phyloP scores from a whole-genome alignment of 192 early-diverging fungal genomes.

The Cetraspora pellucida region DNA sequence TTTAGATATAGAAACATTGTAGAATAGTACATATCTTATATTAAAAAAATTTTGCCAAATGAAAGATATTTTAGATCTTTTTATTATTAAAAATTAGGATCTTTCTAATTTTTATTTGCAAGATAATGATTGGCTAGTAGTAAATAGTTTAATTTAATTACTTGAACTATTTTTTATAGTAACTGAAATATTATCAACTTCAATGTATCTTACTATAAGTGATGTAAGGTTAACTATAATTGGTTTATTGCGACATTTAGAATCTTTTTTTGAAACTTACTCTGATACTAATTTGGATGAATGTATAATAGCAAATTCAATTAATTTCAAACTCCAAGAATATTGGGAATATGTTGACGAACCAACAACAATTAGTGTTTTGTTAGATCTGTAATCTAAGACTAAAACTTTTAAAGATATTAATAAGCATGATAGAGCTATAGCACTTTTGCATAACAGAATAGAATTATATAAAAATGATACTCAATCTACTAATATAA shows the following conservation, averaged over 20 bases:
- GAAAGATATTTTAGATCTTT: background rate
- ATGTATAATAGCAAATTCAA: conserved; percentile 7
- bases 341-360: conserved; percentile 10
- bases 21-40: background rate
- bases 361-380: conserved; percentile 8
- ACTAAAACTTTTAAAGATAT: conserved; percentile 12
- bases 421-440: conserved; percentile 7
- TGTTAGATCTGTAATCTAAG: conserved; percentile 9
- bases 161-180: background rate
- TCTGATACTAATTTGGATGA: background rate
- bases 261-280: background rate
- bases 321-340: conserved; percentile 19
- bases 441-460: background rate
- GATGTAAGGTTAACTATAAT: background rate
- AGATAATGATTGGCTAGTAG: background rate
- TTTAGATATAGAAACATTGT: background rate
- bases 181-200: background rate
- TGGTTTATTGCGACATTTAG: background rate
- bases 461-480: conserved; percentile 14
- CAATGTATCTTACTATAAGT: background rate
- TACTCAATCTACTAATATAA: conserved; percentile 8
- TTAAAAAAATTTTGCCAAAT: background rate
- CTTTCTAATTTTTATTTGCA: background rate
- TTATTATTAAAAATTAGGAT: background rate
- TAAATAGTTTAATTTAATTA: background rate